These are phyloP conservation scores for Naematelia encephala DNA, from an alignment of 768 basidiomycete genomes.

Conservation along the genomic window DNA sequence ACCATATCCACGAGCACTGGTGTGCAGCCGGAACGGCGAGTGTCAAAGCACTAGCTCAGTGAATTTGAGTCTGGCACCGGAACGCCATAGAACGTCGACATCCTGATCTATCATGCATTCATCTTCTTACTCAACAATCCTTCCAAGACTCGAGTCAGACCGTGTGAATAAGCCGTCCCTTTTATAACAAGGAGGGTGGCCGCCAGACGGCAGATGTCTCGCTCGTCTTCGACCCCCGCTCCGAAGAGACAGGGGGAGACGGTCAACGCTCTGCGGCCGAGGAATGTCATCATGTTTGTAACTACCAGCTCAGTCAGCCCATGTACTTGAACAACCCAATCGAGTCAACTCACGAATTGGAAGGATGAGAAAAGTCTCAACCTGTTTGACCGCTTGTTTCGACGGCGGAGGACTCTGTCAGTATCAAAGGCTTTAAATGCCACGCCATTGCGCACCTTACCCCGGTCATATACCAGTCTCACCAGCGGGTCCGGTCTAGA, in stretches of 20 bases:
- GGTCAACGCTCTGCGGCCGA: slow-evolving; percentile 32
- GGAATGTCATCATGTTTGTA: slow-evolving; percentile 32
- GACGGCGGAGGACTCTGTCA: neutral
- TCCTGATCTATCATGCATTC: neutral
- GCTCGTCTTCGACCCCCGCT: slow-evolving; percentile 8
- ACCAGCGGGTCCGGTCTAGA: no score
- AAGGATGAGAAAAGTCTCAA: slow-evolving; percentile 29
- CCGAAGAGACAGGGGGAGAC: slow-evolving; percentile 11
- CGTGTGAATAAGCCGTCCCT: slow-evolving; percentile 33
- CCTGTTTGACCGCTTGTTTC: neutral
- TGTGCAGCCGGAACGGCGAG: no score
- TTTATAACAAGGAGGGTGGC: slow-evolving; percentile 33
- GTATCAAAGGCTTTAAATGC: neutral
- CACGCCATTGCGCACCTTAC: no score
- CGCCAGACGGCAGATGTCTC: slow-evolving; percentile 36
- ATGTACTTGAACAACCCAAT: neutral
- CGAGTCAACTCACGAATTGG: slow-evolving; percentile 16
- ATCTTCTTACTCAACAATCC: neutral
- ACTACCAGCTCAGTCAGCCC: slow-evolving; percentile 10
- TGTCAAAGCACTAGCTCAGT: no score
- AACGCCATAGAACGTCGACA: no score
- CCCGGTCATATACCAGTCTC: no score
- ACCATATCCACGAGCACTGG: no score
- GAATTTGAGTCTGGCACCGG: no score
- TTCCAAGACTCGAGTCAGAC: slow-evolving; percentile 26